phyloP scores from a whole-genome alignment of 805 yeast genomes.

The Candida wancherniae region DNA sequence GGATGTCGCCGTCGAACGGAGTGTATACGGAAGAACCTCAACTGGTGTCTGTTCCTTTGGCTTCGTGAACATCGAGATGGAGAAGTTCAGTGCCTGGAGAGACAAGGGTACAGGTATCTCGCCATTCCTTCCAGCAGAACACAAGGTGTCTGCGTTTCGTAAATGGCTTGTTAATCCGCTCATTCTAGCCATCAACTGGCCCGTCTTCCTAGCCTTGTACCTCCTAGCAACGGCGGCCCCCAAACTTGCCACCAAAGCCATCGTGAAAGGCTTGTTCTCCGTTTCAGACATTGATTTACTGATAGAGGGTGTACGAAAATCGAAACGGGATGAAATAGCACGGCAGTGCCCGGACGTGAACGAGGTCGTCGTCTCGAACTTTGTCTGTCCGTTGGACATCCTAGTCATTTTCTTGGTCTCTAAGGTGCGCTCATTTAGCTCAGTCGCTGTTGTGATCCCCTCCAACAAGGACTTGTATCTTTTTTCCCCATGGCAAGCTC shows the following conservation, averaged over 20 bases:
- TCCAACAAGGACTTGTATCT: conserved; percentile 27
- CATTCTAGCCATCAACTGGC: conserved; percentile 26
- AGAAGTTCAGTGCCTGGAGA: conserved; percentile 66
- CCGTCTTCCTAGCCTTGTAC: conserved; percentile 18
- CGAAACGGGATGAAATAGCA: conserved; percentile 30
- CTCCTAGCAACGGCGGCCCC: conserved; percentile 18
- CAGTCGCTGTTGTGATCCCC: conserved; percentile 37
- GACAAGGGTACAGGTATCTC: conserved; percentile 93
- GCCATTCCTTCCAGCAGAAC: conserved; percentile 67
- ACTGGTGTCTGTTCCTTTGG: background rate
- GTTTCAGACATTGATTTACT: conserved; percentile 34
- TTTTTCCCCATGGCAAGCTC: conserved; percentile 24
- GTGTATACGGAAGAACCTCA: no score
- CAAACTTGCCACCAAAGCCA: conserved; percentile 14
- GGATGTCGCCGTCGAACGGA: no score
- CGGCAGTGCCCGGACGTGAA: conserved; percentile 35
- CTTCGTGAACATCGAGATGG: conserved; percentile 9
- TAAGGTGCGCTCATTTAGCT: conserved; percentile 18
- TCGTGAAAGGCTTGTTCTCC: conserved; percentile 27
- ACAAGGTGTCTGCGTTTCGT: conserved; percentile 15
- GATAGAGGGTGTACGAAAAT: conserved; percentile 48
- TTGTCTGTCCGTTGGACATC: conserved; percentile 56
- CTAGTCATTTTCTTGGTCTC: conserved; percentile 30
- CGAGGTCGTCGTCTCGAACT: conserved; percentile 54
- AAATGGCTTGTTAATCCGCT: conserved; percentile 11